Conservation (phyloP, 345 rosid species). For the Cardamine chenopodiifolia region DNA sequence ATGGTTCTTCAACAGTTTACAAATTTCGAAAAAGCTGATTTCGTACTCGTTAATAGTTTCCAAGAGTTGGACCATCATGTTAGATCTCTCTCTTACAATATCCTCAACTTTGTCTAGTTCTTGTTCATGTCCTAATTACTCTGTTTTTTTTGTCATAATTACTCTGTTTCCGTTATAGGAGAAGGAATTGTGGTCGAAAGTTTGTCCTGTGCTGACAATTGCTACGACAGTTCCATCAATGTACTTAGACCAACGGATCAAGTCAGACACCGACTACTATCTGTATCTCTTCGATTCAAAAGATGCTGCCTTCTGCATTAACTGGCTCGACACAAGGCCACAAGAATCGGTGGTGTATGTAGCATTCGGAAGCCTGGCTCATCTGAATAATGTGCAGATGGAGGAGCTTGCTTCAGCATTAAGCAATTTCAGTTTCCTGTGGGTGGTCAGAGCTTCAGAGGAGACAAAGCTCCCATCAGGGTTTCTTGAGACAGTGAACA, state of each 20-base stretch:
- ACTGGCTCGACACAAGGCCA: conserved; percentile 58
- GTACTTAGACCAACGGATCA: conserved; percentile 54
- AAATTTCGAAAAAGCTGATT: conserved; percentile 51
- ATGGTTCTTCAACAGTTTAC: conserved; percentile 53
- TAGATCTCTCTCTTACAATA: conserved; percentile 13
- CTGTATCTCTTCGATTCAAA: conserved; percentile 45
- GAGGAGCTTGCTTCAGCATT: conserved; percentile 59
- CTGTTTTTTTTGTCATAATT: not conserved
- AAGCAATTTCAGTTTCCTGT: conserved; percentile 50
- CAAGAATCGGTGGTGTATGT: conserved; percentile 57
- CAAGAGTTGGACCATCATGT: conserved; percentile 48
- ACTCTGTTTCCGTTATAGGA: conserved; percentile 32
- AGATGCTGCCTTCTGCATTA: conserved; percentile 28
- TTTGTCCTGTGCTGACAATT: conserved; percentile 44
- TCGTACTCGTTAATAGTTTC: conserved; percentile 51
- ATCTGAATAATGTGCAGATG: conserved; percentile 47
- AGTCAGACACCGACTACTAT: conserved; percentile 51
- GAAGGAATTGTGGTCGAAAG: conserved; percentile 49
- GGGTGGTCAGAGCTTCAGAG: conserved; percentile 58
- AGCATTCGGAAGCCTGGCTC: conserved; percentile 68
- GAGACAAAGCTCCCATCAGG: conserved; percentile 46
- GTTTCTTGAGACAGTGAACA: conserved; percentile 27
- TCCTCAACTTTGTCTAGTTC: not conserved
- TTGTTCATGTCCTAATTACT: not conserved
- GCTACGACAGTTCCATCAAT: conserved; percentile 70